These are phyloP conservation scores for Cantharellus cinnabarinus DNA, from an alignment of 768 basidiomycete species.

Conservation along the genomic window DNA sequence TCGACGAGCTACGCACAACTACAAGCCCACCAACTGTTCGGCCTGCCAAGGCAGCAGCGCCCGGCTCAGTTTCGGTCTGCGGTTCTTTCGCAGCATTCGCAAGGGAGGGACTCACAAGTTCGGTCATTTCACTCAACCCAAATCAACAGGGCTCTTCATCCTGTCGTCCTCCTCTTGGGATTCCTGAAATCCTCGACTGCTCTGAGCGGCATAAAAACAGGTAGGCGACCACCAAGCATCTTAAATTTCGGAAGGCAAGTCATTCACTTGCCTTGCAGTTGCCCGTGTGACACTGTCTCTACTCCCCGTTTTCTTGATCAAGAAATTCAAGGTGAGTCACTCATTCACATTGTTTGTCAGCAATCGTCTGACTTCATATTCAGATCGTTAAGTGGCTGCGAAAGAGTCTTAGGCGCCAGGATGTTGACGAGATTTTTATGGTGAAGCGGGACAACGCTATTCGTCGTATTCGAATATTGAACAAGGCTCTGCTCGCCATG, in stretches of 20 bases:
- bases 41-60: no score
- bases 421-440: background rate
- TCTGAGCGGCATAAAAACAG: background rate
- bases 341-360: conserved; percentile 23
- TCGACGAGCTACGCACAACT: no score
- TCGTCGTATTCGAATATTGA: conserved; percentile 11
- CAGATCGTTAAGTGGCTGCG: background rate
- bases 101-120: no score
- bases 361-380: conserved; percentile 1
- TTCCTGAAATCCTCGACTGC: background rate
- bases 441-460: background rate
- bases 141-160: background rate
- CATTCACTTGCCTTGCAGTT: conserved; percentile 16
- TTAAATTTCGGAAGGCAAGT: no score
- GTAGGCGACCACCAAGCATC: background rate
- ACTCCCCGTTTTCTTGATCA: conserved; percentile 44
- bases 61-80: no score
- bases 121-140: no score
- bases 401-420: background rate
- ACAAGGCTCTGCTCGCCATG: conserved; percentile 31
- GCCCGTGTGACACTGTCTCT: conserved; percentile 57
- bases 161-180: background rate
- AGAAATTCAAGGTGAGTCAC: conserved; percentile 28
- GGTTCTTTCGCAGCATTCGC: no score
- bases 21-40: no score